These are phyloP conservation scores for Calonectria pseudoturangicola DNA, from an alignment of 2,329 filamentous ascomycete genomes.

Conservation along the genomic window DNA sequence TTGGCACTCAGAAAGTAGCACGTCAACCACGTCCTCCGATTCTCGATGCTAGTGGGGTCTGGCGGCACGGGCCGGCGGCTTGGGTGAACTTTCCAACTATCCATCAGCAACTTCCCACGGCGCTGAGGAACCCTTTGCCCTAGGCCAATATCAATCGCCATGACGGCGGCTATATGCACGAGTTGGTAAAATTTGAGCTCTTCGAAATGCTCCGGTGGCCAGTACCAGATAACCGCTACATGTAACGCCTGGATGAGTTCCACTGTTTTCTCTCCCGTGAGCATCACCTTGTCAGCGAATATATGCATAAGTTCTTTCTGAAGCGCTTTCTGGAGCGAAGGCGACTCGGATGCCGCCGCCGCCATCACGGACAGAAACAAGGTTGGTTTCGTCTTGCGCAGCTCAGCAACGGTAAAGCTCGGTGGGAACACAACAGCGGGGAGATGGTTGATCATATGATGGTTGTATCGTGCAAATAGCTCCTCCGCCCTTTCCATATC, in stretches of 20 bases:
- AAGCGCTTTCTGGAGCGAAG: constrained; percentile 75
- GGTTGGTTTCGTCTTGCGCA: constrained; percentile 76
- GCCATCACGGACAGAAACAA: constrained; percentile 84
- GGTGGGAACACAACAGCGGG: constrained; percentile 77
- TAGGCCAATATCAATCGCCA: constrained; percentile 89
- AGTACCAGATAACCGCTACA: constrained; percentile 88
- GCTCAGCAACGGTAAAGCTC: constrained; percentile 70
- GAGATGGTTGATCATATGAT: constrained; percentile 76
- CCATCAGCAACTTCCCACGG: constrained; percentile 47
- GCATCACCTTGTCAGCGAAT: constrained; percentile 83
- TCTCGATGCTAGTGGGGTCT: constrained; percentile 73
- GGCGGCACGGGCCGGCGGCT: constrained; percentile 64
- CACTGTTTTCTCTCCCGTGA: constrained; percentile 86
- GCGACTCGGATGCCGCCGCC: constrained; percentile 75
- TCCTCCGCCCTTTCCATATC: constrained; percentile 72
- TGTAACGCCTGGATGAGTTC: constrained; percentile 88
- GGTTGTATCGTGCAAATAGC: constrained; percentile 75
- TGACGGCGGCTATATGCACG: constrained; percentile 85
- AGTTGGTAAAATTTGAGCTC: constrained; percentile 94
- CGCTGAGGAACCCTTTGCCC: constrained; percentile 64
- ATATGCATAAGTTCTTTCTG: constrained; percentile 82
- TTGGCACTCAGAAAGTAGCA: constrained; percentile 77
- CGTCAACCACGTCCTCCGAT: constrained; percentile 74
- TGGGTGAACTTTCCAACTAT: constrained; percentile 63
- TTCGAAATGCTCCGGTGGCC: constrained; percentile 87